Conservation (phyloP, 768 basidiomycete species). For the Chlorophyllum brunneum region DNA sequence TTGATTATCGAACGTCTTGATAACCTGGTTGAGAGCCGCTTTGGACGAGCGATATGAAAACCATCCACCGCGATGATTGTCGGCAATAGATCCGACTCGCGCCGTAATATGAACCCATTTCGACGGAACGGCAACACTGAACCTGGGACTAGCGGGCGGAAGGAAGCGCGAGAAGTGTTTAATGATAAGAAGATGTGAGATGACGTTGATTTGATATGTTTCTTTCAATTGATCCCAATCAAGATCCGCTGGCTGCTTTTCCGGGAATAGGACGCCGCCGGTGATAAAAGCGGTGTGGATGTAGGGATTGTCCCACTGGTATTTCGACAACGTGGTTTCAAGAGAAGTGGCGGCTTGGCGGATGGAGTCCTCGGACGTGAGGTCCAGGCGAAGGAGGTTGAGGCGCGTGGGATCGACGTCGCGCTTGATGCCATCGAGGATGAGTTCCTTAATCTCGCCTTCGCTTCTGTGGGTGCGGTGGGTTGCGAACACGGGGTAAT, state of each 20-base stretch:
- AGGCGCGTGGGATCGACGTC: conserved; percentile 42
- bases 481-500: conserved; percentile 52
- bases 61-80: conserved; percentile 58
- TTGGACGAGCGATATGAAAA: conserved; percentile 62
- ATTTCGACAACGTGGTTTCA: conserved; percentile 25
- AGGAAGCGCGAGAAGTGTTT: conserved; percentile 62
- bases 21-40: conserved; percentile 59
- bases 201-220: conserved; percentile 54
- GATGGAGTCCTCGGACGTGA: conserved; percentile 49
- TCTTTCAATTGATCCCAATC: conserved; percentile 34
- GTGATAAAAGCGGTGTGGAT: conserved; percentile 54
- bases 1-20: conserved; percentile 57
- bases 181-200: conserved; percentile 57
- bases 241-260: conserved; percentile 48
- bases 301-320: conserved; percentile 29
- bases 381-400: conserved; percentile 44
- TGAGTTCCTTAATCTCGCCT: conserved; percentile 32
- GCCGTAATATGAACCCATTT: conserved; percentile 62
- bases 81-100: conserved; percentile 54
- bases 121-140: conserved; percentile 27
- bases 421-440: conserved; percentile 36
- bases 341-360: conserved; percentile 42
- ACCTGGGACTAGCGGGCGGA: conserved; percentile 26
- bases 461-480: conserved; percentile 37
- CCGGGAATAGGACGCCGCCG: conserved; percentile 52